Conservation (phyloP, 495 filamentous ascomycete species). For the Parachaetomium inaequale region DNA sequence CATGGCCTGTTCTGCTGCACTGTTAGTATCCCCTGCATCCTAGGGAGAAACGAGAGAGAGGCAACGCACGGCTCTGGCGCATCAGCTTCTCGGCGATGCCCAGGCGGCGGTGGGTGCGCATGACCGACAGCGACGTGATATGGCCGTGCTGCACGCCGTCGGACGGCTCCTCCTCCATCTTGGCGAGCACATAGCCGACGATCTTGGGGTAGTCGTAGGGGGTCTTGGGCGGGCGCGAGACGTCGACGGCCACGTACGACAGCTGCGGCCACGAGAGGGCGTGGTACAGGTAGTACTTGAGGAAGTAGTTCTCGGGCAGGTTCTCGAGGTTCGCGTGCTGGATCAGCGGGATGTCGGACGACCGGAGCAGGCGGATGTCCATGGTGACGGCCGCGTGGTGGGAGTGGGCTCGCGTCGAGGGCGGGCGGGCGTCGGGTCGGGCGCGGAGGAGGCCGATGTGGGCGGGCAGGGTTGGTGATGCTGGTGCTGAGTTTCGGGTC, state of each 20-base stretch:
- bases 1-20: slow-evolving; percentile 79
- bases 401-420: too few relatives aligned
- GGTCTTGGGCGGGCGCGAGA: slow-evolving; percentile 66
- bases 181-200: slow-evolving; percentile 97
- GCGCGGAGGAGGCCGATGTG: background rate
- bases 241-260: slow-evolving; percentile 92
- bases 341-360: slow-evolving; percentile 85
- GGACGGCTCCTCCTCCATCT: slow-evolving; percentile 97
- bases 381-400: too few relatives aligned
- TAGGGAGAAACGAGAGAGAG: background rate
- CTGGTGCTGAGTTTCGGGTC: background rate
- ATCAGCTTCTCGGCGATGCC: slow-evolving; percentile 96
- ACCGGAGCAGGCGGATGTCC: slow-evolving; percentile 73
- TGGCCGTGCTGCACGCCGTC: slow-evolving; percentile 93
- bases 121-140: slow-evolving; percentile 92
- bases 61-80: slow-evolving; percentile 82
- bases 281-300: slow-evolving; percentile 99
- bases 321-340: slow-evolving; percentile 99
- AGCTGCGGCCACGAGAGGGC: slow-evolving; percentile 96
- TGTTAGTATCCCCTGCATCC: background rate
- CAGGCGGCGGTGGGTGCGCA: slow-evolving; percentile 87
- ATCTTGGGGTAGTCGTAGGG: slow-evolving; percentile 94
- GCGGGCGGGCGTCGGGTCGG: background rate
- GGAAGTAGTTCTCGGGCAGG: slow-evolving; percentile 98
- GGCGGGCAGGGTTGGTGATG: background rate